Base-by-base conservation (phyloP, 2,329 filamentous ascomycete genomes). In the Sporothrix phasma region DNA sequence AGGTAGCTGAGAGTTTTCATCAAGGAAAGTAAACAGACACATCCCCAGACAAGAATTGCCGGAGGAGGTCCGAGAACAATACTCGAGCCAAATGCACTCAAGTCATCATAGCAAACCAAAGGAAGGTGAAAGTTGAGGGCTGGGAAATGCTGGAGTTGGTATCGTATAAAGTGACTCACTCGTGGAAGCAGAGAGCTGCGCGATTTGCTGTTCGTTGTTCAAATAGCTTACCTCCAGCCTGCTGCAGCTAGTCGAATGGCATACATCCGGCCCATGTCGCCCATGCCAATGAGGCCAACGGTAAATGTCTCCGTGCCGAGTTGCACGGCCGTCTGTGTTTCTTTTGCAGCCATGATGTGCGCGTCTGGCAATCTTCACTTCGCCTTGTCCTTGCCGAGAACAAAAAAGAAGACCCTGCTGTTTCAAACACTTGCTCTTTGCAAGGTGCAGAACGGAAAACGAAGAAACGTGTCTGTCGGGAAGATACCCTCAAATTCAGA, bases 11-110 rank as follows among this genome's bases (percentile, higher is more conserved):
- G 89, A 87, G 81, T 86, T 96, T 88, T 95, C 93, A 97, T 97
- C 93, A 97, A 85, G 84, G 93, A 96, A 88, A 84, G 83, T 81
- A 79, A 79, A 79, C 80, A 75, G 76, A 79, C 75, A 69, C 73
- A 71, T 79, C 78, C 78, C 78, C 79, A 77, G 81, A 65, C 88
- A 90, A 93, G 84, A 88, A 96, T 86, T 89, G 88, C 81, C 77
- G 80, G 80, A 80, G 80, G 77, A 77, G 72, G 76, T 74, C 79
- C 78, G 79, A 81, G 79, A 77, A 80, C 86, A 85, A 92, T 96
- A 83, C 93, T 97, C 93, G 91, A 97, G 93, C 93, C 93, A 97
- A 97, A 97, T 97, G 93, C 93, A 92, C 93, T 97, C 93, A 93
- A 91, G 93, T 97, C 93, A 97, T 97, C 93, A 95, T 92, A 56